Evolutionary conservation across 306 rosid species (phyloP).

Genomic region (Luffa aegyptiaca): DNA sequence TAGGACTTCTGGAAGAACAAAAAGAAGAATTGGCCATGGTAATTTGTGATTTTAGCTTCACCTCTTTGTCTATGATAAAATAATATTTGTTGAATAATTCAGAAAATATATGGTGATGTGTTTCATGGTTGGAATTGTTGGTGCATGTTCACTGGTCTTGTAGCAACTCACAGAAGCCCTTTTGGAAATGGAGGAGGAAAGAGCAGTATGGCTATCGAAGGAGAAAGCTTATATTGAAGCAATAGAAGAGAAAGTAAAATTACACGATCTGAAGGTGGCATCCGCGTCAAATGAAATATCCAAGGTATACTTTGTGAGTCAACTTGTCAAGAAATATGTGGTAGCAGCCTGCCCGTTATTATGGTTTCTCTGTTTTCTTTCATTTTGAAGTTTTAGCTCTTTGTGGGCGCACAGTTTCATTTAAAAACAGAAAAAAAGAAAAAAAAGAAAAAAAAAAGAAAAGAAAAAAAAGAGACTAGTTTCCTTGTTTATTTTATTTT

Average conservation of each 20-base stretch:
- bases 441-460: too few species aligned
- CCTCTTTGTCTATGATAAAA: background rate
- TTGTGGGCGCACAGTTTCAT: background rate
- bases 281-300: slow-evolving; percentile 46
- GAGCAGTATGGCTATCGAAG: slow-evolving; percentile 71
- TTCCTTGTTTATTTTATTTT: background rate
- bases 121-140: background rate
- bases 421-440: background rate
- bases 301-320: slow-evolving; percentile 31
- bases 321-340: background rate
- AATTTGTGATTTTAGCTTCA: slow-evolving; percentile 2
- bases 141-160: slow-evolving; percentile 17
- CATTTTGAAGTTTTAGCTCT: background rate
- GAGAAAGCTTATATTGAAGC: slow-evolving; percentile 62
- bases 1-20: slow-evolving; percentile 48
- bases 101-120: background rate
- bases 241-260: slow-evolving; percentile 48
- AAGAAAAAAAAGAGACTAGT: background rate
- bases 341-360: background rate
- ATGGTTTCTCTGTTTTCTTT: background rate
- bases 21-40: slow-evolving; percentile 90
- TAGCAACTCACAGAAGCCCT: slow-evolving; percentile 87
- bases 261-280: slow-evolving; percentile 29
- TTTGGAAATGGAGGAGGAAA: slow-evolving; percentile 87
- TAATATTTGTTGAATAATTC: background rate